Conservation (phyloP, 1,284 basidiomycete species). For the Tilletia horrida region DNA sequence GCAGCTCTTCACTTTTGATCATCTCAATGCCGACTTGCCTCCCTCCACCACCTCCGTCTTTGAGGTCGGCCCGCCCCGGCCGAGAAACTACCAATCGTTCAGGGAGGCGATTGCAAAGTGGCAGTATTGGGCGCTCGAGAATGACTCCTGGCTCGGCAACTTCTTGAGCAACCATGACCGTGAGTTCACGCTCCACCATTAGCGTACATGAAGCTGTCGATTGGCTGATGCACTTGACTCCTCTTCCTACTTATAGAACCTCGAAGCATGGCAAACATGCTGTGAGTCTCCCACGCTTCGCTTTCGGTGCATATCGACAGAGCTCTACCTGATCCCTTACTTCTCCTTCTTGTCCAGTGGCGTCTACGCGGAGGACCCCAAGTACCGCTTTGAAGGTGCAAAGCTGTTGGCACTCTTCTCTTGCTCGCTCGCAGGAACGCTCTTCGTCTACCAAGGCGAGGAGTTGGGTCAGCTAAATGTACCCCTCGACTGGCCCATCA, state of each 20-base stretch:
- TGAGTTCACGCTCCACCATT: too few relatives aligned
- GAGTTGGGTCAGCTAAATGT: constrained; percentile 68
- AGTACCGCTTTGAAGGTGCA: constrained; percentile 56
- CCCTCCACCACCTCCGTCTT: constrained; percentile 24
- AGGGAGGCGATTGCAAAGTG: constrained; percentile 64
- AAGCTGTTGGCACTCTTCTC: constrained; percentile 68
- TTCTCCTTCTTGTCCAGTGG: constrained; percentile 57
- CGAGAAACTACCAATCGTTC: constrained; percentile 64
- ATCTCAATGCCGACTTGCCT: constrained; percentile 61
- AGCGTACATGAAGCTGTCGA: too few relatives aligned
- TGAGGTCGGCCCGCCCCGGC: constrained; percentile 57
- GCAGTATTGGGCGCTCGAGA: constrained; percentile 57
- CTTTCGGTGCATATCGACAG: not conserved
- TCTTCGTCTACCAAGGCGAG: constrained; percentile 69
- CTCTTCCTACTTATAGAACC: not conserved
- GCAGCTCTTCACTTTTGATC: constrained; percentile 65
- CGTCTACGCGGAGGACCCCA: constrained; percentile 60
- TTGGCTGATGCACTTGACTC: not conserved
- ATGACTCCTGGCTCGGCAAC: constrained; percentile 12
- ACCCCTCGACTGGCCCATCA: constrained; percentile 66
- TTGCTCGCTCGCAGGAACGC: constrained; percentile 65
- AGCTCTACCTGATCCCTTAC: not conserved
- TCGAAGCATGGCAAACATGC: constrained; percentile 11
- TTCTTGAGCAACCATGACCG: constrained; percentile 16
- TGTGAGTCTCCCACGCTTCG: constrained; percentile 1